These are phyloP conservation scores for Cordyceps cateniannulata DNA, from an alignment of 2,329 filamentous ascomycete genomes.

Conservation along the genomic window DNA sequence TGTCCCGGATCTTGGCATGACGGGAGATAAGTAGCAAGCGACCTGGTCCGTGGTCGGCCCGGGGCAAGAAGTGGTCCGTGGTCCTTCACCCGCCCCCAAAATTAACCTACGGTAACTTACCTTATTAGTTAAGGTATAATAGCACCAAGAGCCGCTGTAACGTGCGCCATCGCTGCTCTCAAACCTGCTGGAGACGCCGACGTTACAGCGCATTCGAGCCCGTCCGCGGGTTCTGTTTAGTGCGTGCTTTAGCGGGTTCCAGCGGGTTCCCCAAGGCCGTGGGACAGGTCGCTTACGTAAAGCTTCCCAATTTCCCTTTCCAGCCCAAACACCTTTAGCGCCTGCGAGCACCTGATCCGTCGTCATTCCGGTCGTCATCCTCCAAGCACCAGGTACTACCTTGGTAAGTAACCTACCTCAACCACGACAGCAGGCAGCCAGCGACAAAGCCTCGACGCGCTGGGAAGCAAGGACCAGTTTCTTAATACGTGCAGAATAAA, in stretches of 20 bases:
- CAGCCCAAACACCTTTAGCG: too few relatives aligned
- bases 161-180: background rate
- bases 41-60: slow-evolving; percentile 9
- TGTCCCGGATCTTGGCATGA: background rate
- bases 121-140: too few relatives aligned
- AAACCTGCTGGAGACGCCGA: background rate
- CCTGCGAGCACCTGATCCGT: background rate
- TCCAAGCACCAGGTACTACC: slow-evolving; percentile 2
- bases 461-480: background rate
- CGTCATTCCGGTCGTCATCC: slow-evolving; percentile 8
- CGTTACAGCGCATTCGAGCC: background rate
- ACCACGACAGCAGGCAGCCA: background rate
- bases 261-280: background rate
- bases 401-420: background rate
- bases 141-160: background rate
- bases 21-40: background rate
- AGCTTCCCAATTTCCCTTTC: too few relatives aligned
- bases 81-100: background rate
- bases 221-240: background rate
- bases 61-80: background rate
- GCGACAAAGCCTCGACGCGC: background rate
- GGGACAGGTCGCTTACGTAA: background rate
- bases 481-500: too few relatives aligned
- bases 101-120: too few relatives aligned
- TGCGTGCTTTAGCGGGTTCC: background rate